A percentile compares a stretch with the other conserved stretches of the same genome.
phyloP scores from a whole-genome alignment of 331 rosid genomes.

The Spiraea crenata region DNA sequence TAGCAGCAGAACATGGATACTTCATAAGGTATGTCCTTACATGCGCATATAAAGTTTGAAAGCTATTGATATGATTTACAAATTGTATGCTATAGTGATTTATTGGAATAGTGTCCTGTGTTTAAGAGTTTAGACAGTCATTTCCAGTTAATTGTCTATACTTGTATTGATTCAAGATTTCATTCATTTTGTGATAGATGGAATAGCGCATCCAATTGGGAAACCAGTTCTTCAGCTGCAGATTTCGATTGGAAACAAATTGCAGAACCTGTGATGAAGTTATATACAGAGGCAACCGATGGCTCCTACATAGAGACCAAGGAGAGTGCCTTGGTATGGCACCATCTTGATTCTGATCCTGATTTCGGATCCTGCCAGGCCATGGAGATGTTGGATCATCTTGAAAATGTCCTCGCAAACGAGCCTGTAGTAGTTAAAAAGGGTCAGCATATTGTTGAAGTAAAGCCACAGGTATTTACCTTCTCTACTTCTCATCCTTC shows the following conservation, averaged over 20 bases:
- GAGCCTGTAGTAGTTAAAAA: conserved; percentile 73
- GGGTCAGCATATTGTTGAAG: conserved; percentile 77
- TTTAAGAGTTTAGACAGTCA: neutral
- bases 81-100: no score
- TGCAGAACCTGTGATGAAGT: conserved; percentile 69
- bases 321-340: conserved; percentile 90
- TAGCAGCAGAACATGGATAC: conserved; percentile 90
- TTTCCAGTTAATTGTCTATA: conserved; percentile 12
- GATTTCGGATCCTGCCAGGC: conserved; percentile 76
- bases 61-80: neutral
- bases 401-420: conserved; percentile 66
- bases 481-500: conserved; percentile 2
- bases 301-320: conserved; percentile 75
- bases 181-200: conserved; percentile 44
- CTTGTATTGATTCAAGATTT: conserved; percentile 11
- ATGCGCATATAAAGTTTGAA: neutral
- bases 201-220: conserved; percentile 60
- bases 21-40: conserved; percentile 53
- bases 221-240: conserved; percentile 34
- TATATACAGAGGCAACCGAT: conserved; percentile 65
- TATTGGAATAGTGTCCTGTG: no score
- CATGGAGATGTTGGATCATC: conserved; percentile 68
- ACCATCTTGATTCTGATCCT: conserved; percentile 60
- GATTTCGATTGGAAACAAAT: conserved; percentile 67
- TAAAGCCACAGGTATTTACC: conserved; percentile 60